These are phyloP conservation scores for Candida piceae DNA, from an alignment of 805 yeast species.

Conservation along the genomic window DNA sequence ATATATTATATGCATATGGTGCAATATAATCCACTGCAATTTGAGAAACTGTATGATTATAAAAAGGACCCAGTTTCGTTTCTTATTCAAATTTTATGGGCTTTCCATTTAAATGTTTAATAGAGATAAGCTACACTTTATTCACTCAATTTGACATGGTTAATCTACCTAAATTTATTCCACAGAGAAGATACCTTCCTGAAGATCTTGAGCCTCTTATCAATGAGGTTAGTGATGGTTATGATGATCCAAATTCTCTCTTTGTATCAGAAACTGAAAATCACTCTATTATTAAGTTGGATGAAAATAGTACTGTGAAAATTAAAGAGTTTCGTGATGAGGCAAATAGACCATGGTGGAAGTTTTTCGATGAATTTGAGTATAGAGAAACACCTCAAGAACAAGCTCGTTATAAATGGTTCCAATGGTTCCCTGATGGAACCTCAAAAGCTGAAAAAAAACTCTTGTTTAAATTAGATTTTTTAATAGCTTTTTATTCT, in stretches of 20 bases:
- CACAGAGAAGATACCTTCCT: conserved; percentile 11
- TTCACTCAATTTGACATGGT: no score
- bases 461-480: conserved; percentile 49
- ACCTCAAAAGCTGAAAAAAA: conserved; percentile 45
- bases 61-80: no score
- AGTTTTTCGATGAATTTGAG: conserved; percentile 58
- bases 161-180: conserved; percentile 6
- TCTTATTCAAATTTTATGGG: no score
- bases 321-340: conserved; percentile 45
- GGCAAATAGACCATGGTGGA: conserved; percentile 49
- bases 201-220: conserved; percentile 3
- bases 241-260: not conserved
- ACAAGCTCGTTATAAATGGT: conserved; percentile 39
- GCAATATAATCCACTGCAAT: no score
- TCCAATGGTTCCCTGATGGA: conserved; percentile 46
- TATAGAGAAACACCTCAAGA: conserved; percentile 40
- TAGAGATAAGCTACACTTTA: no score
- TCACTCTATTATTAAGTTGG: not conserved
- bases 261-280: not conserved
- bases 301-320: conserved; percentile 5
- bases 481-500: conserved; percentile 49
- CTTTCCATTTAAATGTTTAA: no score
- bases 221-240: not conserved
- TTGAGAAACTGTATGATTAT: no score
- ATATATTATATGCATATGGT: no score